Percentiles rank a stretch among this genome's conserved stretches.
Conservation (phyloP, 208 protist genomes). For the Trypanosoma brucei region DNA sequence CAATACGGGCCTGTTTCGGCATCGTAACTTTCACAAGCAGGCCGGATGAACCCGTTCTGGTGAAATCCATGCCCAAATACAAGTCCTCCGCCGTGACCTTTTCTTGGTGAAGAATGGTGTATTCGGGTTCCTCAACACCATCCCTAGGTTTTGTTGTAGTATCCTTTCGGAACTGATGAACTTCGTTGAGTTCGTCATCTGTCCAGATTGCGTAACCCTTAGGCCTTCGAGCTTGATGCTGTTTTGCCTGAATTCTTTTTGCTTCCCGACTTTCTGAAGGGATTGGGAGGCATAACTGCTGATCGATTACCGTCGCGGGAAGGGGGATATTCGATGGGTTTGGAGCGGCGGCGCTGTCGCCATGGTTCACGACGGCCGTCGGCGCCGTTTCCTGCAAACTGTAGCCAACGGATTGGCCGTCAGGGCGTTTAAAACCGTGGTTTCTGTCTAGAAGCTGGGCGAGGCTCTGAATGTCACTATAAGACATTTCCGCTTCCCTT, state of each 20-base stretch:
- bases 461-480: conserved; percentile 48
- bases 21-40: conserved; percentile 77
- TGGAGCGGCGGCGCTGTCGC: not conserved
- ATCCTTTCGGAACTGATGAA: conserved; percentile 21
- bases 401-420: conserved; percentile 64
- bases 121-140: conserved; percentile 39
- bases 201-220: conserved; percentile 81
- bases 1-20: conserved; percentile 34
- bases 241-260: conserved; percentile 17
- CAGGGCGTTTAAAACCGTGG: conserved; percentile 51
- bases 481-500: conserved; percentile 22
- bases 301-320: conserved; percentile 72
- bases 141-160: conserved; percentile 15
- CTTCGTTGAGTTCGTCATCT: conserved; percentile 55
- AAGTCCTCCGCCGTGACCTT: conserved; percentile 75
- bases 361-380: not conserved
- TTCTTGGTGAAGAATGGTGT: conserved; percentile 81
- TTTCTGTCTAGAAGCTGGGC: conserved; percentile 75
- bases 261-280: conserved; percentile 60
- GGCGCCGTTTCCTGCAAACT: conserved; percentile 35
- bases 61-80: conserved; percentile 79
- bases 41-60: conserved; percentile 40
- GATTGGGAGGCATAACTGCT: conserved; percentile 62
- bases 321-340: conserved; percentile 50
- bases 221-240: conserved; percentile 20